Base-by-base conservation (phyloP, 345 rosid species). In the Eucalyptus sideroxylon region DNA sequence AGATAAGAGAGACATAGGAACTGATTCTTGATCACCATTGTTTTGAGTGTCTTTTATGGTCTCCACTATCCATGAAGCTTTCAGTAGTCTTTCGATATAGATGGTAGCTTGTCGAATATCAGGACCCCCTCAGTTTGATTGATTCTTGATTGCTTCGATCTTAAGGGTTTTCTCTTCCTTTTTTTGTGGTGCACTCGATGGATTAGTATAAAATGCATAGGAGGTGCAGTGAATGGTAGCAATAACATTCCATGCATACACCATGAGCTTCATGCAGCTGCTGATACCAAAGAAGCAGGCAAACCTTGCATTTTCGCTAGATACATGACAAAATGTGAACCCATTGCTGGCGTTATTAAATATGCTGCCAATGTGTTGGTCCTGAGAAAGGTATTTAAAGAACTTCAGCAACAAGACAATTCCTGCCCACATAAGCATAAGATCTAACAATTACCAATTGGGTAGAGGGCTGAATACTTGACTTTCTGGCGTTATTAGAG, bases 291-390 rank as follows among this genome's bases (percentile, higher is more conserved):
- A 40, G 24, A 77, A 69, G 87, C 19, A 89, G 56, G 86, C 93
- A 88, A 37, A 97, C 99, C 99, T 96, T 94, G 93, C 97, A 96
- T 97, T 92, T 95, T 97, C 31, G 98, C 98, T 26, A 97, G 91
- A 94, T 94, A 96, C 99, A 98, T 97, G 90, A 93, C 97, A 89
- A 98, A 98, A 92, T 98, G 98, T 65, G 99, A 95, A 77, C 98
- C 99, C 94, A 94, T 95, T 56, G 96, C 97, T 3, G 99, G 98
- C 9, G 99, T 96, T 91, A 98, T 91, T 91, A 98, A 89, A 90
- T 94, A 97, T 21, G 99, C 98, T 30, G 96, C 99, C 91, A 96
- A 86, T 82, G 99, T 93, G 90, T 96, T 95, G 56, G 86, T 93
- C 99, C 98, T 98, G 93, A 87, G 60, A 93, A 90, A 91, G 50